Evolutionary conservation across 2,329 filamentous ascomycete species (phyloP).

Genomic region (Cercospora canescens): DNA sequence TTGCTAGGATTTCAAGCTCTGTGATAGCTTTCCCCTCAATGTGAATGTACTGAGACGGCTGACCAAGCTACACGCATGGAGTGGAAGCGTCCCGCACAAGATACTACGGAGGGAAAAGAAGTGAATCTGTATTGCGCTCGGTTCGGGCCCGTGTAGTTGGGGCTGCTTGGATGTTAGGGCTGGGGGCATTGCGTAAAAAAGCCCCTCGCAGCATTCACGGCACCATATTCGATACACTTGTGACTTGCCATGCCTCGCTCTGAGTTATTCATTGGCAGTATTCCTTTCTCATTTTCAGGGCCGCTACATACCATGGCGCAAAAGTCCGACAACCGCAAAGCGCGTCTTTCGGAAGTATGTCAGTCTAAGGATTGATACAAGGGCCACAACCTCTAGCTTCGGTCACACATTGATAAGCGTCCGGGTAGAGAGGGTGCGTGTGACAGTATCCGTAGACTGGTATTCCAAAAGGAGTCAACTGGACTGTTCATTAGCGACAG

Average conservation of each 20-base stretch:
- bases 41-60: no score
- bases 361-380: background rate
- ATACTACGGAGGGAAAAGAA: no score
- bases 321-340: no score
- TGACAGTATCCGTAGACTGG: background rate
- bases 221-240: background rate
- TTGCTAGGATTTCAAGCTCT: no score
- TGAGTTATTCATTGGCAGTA: no score
- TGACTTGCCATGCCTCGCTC: no score
- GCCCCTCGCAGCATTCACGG: background rate
- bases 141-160: no score
- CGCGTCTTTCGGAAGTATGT: no score
- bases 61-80: background rate
- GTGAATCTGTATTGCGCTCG: no score
- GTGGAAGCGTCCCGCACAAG: background rate
- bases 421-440: background rate
- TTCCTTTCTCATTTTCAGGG: no score
- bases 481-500: background rate
- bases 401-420: background rate
- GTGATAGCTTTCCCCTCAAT: no score
- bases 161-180: background rate
- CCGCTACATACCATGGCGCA: no score
- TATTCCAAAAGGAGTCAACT: background rate
- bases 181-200: background rate
- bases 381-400: background rate